Conservation (phyloP, 306 rosid genomes). For the Quercus bicolor region DNA sequence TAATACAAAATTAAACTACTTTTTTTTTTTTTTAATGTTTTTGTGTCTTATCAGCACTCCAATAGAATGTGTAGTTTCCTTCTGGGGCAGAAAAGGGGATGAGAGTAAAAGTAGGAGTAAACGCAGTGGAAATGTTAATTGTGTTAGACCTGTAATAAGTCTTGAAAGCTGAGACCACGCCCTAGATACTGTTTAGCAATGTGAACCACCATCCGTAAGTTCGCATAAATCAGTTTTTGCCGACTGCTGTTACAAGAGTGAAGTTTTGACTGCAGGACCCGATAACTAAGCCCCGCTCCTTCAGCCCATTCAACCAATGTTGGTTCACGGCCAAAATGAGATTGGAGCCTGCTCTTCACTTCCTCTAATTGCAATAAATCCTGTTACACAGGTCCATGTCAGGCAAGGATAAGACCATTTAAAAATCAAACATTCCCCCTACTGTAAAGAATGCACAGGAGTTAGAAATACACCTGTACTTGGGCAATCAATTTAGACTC, state of each 20-base stretch:
- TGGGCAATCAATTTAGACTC: slow-evolving; percentile 60
- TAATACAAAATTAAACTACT: background rate
- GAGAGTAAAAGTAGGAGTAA: background rate
- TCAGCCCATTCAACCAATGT: slow-evolving; percentile 90
- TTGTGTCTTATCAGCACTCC: background rate
- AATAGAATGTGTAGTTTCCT: background rate
- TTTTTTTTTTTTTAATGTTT: background rate
- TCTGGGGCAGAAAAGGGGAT: no score
- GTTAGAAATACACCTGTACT: slow-evolving; percentile 58
- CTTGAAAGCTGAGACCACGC: slow-evolving; percentile 82
- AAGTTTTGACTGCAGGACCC: slow-evolving; percentile 47
- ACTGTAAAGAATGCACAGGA: slow-evolving; percentile 10
- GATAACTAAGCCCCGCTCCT: slow-evolving; percentile 64
- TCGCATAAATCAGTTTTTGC: slow-evolving; percentile 60
- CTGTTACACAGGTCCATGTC: slow-evolving; percentile 47
- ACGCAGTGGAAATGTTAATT: background rate
- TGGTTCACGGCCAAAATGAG: slow-evolving; percentile 83
- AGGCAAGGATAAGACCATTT: slow-evolving; percentile 27
- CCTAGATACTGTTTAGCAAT: slow-evolving; percentile 83
- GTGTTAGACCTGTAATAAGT: slow-evolving; percentile 73
- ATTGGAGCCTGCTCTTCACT: slow-evolving; percentile 67
- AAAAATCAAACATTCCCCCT: background rate
- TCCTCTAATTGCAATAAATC: slow-evolving; percentile 57
- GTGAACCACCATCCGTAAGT: slow-evolving; percentile 89
- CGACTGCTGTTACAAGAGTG: slow-evolving; percentile 56